A percentile compares a stretch with the other conserved stretches of the same genome.
Evolutionary conservation across 768 basidiomycete species (phyloP).

Genomic region (Tulasnella sp.): DNA sequence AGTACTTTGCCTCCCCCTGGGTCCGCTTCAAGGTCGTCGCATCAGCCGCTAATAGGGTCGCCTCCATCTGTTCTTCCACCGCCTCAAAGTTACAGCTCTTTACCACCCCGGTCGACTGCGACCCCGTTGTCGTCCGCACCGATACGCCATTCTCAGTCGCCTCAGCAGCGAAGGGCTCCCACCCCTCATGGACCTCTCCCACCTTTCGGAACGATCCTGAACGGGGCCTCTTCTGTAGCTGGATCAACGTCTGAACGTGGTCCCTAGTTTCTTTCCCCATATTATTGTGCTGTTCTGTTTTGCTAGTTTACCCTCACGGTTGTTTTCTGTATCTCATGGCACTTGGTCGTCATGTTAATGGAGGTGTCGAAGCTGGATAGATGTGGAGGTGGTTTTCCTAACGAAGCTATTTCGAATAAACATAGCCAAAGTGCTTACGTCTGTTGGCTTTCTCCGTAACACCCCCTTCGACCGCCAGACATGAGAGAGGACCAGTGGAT

Average conservation of each 20-base stretch:
- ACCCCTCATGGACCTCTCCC: not conserved
- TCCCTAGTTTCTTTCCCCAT: not conserved
- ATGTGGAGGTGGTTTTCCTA: too few relatives aligned
- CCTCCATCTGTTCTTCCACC: not conserved
- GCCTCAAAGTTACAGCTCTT: not conserved
- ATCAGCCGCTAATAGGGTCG: not conserved
- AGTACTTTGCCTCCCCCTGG: not conserved
- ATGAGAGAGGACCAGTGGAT: constrained; percentile 14
- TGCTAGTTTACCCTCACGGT: not conserved
- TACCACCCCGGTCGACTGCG: not conserved
- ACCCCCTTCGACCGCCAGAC: not conserved
- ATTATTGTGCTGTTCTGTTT: not conserved
- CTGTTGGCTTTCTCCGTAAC: not conserved
- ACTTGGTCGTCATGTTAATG: not conserved
- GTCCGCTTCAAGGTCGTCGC: not conserved
- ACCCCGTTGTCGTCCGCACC: not conserved
- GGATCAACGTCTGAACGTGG: not conserved
- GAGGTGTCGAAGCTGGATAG: not conserved
- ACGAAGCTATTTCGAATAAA: not conserved
- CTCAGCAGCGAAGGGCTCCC: not conserved
- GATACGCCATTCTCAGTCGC: not conserved
- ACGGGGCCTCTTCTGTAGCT: not conserved
- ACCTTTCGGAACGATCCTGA: not conserved
- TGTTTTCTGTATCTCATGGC: not conserved
- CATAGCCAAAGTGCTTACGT: not conserved